Base-by-base conservation (phyloP, 2,329 filamentous ascomycete species). In the Trichoderma polysporum region DNA sequence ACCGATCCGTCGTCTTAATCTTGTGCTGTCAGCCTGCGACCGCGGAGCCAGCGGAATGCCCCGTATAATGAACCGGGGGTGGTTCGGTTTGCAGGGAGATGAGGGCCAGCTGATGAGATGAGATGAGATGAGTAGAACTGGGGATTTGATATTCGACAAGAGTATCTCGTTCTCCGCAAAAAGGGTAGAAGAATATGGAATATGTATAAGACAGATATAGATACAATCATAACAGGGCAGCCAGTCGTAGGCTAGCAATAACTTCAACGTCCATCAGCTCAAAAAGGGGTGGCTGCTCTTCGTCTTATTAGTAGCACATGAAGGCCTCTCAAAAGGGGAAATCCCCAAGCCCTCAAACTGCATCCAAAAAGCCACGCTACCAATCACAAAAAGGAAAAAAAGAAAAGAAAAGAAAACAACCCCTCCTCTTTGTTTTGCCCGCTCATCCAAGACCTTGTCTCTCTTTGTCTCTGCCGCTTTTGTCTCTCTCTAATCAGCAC, bases 101-200 rank as follows among this genome's bases (percentile, higher is more conserved):
- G 15, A 37, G n/a, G 31, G 29, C n/a, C 19, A 31, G 52, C 29
- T 37, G 31, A 56, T 25, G 52, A 19, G 52, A 56, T 56, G 19
- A 12, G 45, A 61, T 61, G 58, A 61, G 58, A 61, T 61, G 58
- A 61, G 58, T 27, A 8, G 41, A 61, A 15, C 41, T 45, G 57
- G 41, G 29, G 41, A 60, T 22, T 33, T 17, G 9, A 13, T 33
- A 29, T 22, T 39, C 25, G 19, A 10, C 8, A 52, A 7, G 13
- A 31, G 5, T 15, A 22, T 27, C 13, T 31, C 17, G 3, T 37
- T 58, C 41, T 59, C 39, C n/a, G 29, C 27, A 61, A 13, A 47
- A 19, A 61, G n/a, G 19, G 13, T 2, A 22, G n/a, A 31, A 31
- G 37, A 58, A 45, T 13, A 49, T 5, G 33, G 19, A 13, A 33